Conservation (phyloP, 805 yeast species). For the Candida sonorensis region DNA sequence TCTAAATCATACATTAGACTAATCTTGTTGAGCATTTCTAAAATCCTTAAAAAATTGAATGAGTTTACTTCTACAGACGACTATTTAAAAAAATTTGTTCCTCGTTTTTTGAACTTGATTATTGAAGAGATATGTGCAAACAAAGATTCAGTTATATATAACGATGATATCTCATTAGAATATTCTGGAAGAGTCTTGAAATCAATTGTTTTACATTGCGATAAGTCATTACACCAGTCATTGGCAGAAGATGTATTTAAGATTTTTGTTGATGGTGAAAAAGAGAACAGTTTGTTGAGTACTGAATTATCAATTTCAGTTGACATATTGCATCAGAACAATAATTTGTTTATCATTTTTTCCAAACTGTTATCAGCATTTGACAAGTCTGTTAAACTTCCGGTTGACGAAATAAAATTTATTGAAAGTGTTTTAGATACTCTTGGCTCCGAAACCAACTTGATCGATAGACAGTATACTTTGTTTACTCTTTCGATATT, state of each 20-base stretch:
- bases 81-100: constrained; percentile 38
- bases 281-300: constrained; percentile 9
- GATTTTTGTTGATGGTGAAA: constrained; percentile 28
- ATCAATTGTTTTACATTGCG: constrained; percentile 32
- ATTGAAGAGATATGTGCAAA: constrained; percentile 7
- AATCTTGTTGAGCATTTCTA: constrained; percentile 17
- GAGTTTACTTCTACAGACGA: constrained; percentile 16
- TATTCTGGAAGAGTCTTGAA: constrained; percentile 36
- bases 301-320: constrained; percentile 11
- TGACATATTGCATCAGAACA: constrained; percentile 22
- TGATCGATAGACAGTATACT: constrained; percentile 42
- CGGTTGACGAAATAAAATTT: constrained; percentile 11
- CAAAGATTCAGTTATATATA: constrained; percentile 8
- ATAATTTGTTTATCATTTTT: constrained; percentile 32
- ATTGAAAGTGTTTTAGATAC: constrained; percentile 11
- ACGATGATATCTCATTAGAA: constrained; percentile 28
- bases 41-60: constrained; percentile 12
- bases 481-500: constrained; percentile 49
- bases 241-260: constrained; percentile 32
- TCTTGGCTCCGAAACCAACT: constrained; percentile 15
- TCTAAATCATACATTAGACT: constrained; percentile 17
- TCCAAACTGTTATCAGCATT: constrained; percentile 45
- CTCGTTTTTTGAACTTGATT: constrained; percentile 27
- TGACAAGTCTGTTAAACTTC: constrained; percentile 34
- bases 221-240: constrained; percentile 37